These are phyloP conservation scores for Tetrahymena borealis DNA, from an alignment of 73 alveolate genomes.

Conservation along the genomic window DNA sequence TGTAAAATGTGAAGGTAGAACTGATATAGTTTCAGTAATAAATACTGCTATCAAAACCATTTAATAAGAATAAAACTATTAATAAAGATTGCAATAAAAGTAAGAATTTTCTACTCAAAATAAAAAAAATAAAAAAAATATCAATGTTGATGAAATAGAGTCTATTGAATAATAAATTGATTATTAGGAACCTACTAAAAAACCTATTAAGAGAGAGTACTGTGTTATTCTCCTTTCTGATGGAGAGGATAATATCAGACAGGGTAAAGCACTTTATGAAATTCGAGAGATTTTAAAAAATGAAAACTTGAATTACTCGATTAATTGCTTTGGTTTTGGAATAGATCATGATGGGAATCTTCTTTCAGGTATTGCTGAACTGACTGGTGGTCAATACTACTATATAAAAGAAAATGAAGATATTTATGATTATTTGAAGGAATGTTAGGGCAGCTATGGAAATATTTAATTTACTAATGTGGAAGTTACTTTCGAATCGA, in stretches of 20 bases:
- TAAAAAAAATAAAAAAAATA: background rate
- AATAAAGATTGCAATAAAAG: background rate
- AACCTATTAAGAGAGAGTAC: background rate
- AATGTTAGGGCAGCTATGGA: background rate
- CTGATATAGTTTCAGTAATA: background rate
- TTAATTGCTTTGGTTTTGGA: background rate
- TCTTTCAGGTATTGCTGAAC: background rate
- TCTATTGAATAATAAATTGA: background rate
- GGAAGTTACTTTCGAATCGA: background rate
- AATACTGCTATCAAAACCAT: background rate
- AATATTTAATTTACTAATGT: background rate
- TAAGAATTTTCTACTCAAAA: background rate
- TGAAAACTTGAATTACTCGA: background rate
- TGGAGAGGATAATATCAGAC: background rate
- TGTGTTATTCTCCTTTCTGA: background rate
- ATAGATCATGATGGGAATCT: background rate
- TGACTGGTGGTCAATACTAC: background rate
- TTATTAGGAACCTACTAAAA: background rate
- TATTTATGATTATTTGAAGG: background rate
- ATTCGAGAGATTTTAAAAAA: background rate
- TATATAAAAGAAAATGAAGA: background rate
- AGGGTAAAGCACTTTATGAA: background rate
- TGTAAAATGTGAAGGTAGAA: background rate
- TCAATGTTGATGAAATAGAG: background rate
- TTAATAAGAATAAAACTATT: background rate